Conservation (phyloP, 176 grass and related monocot genomes). For the Neostapfia colusana region DNA sequence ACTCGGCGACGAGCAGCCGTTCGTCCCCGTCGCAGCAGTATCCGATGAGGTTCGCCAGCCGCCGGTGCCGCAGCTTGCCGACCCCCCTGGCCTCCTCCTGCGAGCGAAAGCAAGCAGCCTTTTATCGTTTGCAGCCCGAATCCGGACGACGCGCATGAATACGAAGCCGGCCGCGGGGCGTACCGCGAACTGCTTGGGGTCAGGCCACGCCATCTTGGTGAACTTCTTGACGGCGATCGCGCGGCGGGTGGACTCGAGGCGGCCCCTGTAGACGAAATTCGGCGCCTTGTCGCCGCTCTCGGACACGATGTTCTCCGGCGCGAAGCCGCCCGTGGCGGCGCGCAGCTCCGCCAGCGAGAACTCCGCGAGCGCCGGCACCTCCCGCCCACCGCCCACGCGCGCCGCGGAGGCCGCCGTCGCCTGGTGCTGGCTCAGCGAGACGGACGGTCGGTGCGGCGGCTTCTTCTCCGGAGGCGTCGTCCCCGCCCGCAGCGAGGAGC, state of each 20-base stretch:
- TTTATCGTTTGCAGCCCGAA: background rate
- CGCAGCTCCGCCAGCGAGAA: conserved; percentile 78
- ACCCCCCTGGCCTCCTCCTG: conserved; percentile 93
- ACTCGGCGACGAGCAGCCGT: conserved; percentile 93
- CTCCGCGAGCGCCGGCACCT: conserved; percentile 54
- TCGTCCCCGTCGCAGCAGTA: conserved; percentile 98
- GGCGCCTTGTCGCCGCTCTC: conserved; percentile 95
- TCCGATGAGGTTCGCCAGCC: conserved; percentile 92
- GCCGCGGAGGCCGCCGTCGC: background rate
- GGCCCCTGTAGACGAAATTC: conserved; percentile 90
- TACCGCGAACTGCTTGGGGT: conserved; percentile 96
- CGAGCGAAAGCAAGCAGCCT: conserved; percentile 8
- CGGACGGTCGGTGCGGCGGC: conserved; percentile 41
- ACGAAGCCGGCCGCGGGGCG: background rate
- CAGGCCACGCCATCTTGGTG: conserved; percentile 81
- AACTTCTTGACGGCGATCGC: conserved; percentile 99
- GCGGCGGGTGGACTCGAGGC: conserved; percentile 45
- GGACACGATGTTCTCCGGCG: conserved; percentile 72
- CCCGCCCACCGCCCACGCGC: conserved; percentile 4
- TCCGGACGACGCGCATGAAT: background rate
- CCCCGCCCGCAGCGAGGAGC: conserved; percentile 53
- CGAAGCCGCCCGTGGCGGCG: conserved; percentile 69
- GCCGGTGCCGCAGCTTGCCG: conserved; percentile 73
- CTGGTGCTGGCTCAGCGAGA: conserved; percentile 26
- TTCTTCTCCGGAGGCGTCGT: conserved; percentile 80